Evolutionary conservation across 495 filamentous ascomycete species (phyloP).

Genomic region (Hypoxylon fragiforme): DNA sequence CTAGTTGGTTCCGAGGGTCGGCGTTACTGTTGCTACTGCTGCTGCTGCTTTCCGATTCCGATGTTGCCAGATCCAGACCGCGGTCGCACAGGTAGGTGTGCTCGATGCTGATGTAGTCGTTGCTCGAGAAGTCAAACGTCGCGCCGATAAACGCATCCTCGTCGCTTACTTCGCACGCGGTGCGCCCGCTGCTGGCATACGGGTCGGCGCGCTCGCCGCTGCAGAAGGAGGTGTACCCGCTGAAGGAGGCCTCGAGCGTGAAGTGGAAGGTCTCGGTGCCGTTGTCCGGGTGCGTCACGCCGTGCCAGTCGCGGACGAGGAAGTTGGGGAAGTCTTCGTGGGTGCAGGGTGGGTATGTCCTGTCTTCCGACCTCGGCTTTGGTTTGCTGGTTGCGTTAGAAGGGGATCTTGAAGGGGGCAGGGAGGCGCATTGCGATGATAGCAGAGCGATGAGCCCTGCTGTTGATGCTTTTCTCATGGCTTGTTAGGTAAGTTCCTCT

Average conservation of each 20-base stretch:
- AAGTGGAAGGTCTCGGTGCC: conserved; percentile 18
- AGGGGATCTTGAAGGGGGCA: neutral
- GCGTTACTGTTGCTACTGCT: neutral
- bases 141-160: neutral
- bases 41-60: neutral
- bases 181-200: conserved; percentile 16
- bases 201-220: conserved; percentile 1
- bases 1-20: conserved; percentile 8
- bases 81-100: conserved; percentile 18
- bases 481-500: neutral
- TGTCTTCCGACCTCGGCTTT: neutral
- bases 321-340: conserved; percentile 10
- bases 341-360: conserved; percentile 1
- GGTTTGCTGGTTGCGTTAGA: neutral
- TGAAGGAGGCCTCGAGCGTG: conserved; percentile 9
- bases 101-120: conserved; percentile 18
- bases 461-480: neutral
- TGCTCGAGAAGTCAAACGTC: conserved; percentile 17
- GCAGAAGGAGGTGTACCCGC: conserved; percentile 12
- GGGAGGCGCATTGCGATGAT: neutral
- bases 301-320: conserved; percentile 19
- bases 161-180: conserved; percentile 1
- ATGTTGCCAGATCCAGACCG: too few species aligned
- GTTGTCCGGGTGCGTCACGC: conserved; percentile 3
- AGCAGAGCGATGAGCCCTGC: conserved; percentile 1